Evolutionary conservation across 192 early-diverging fungal species (phyloP).

Genomic region (Backusella luteola): DNA sequence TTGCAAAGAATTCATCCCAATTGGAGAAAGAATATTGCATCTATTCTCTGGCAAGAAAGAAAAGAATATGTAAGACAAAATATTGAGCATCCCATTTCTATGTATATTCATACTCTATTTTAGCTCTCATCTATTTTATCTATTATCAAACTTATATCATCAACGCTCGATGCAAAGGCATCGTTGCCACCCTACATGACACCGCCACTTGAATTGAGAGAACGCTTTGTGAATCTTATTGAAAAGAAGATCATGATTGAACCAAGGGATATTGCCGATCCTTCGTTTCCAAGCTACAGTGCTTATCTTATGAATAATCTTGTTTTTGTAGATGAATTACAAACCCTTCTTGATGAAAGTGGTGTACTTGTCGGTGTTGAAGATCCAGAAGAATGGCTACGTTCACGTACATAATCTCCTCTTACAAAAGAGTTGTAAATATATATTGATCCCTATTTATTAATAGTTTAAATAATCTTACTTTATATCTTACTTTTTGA

Average conservation of each 20-base stretch:
- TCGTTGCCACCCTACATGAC: slow-evolving; percentile 26
- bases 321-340: slow-evolving; percentile 16
- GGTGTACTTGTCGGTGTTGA: slow-evolving; percentile 14
- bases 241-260: slow-evolving; percentile 17
- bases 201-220: slow-evolving; percentile 12
- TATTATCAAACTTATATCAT: slow-evolving; percentile 22
- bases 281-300: not conserved
- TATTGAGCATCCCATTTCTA: not conserved
- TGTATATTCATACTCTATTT: not conserved
- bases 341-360: not conserved
- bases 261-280: not conserved
- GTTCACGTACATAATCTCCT: not conserved
- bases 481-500: too few species aligned
- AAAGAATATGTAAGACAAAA: slow-evolving; percentile 9
- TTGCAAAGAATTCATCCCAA: not conserved
- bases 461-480: too few species aligned
- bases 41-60: not conserved
- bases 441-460: too few species aligned
- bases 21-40: slow-evolving; percentile 9
- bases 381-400: slow-evolving; percentile 13
- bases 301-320: slow-evolving; percentile 14
- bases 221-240: not conserved
- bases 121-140: not conserved
- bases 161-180: slow-evolving; percentile 26
- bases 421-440: too few species aligned